phyloP scores from a whole-genome alignment of 805 yeast species.

The Ogataea wickerhamii region DNA sequence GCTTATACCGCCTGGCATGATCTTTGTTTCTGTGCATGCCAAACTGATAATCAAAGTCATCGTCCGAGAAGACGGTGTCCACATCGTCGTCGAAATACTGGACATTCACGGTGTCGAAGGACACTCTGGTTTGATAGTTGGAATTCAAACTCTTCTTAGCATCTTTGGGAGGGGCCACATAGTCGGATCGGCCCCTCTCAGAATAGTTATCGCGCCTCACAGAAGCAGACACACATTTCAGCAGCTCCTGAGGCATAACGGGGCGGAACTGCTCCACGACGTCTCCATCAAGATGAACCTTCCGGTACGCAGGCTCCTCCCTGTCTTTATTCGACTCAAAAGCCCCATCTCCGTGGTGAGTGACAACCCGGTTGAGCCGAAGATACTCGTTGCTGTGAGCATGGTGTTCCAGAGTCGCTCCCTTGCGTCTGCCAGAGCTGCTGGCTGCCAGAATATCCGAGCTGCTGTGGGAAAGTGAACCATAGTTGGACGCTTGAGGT shows the following conservation, averaged over 20 bases:
- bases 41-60: conserved; percentile 21
- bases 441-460: neutral
- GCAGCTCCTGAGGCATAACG: conserved; percentile 16
- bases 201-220: neutral
- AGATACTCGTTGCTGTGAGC: conserved; percentile 2
- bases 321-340: conserved; percentile 8
- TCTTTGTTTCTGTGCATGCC: conserved; percentile 13
- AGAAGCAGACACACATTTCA: conserved; percentile 5
- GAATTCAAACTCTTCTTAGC: neutral
- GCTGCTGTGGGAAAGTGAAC: neutral
- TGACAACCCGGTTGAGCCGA: conserved; percentile 19
- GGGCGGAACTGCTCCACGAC: conserved; percentile 22
- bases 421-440: neutral
- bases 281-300: conserved; percentile 19
- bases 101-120: conserved; percentile 53
- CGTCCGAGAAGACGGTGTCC: conserved; percentile 11
- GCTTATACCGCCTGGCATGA: conserved; percentile 7
- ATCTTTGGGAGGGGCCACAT: neutral
- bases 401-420: neutral
- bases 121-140: conserved; percentile 35
- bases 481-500: neutral
- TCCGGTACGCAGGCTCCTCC: conserved; percentile 21
- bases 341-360: conserved; percentile 24
- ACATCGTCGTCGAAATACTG: conserved; percentile 27
- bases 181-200: neutral